These are phyloP conservation scores for Rhizophlyctis rosea DNA, from an alignment of 192 early-diverging fungal genomes.

Conservation along the genomic window DNA sequence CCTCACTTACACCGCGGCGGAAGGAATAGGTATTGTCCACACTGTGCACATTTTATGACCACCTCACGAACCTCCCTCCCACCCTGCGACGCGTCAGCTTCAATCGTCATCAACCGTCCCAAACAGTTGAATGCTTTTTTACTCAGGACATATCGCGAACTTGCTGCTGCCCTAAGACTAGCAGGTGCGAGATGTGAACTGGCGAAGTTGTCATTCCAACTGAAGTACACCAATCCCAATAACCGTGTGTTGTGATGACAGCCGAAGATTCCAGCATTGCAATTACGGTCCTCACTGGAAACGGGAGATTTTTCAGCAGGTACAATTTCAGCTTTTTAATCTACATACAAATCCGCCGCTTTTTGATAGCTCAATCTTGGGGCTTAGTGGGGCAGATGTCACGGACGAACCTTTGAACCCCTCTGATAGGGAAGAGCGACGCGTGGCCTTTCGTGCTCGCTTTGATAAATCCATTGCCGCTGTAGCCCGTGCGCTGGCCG, in stretches of 20 bases:
- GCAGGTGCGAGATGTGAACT: conserved; percentile 11
- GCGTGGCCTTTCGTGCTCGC: conserved; percentile 17
- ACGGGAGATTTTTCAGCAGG: conserved; percentile 26
- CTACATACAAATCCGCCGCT: background rate
- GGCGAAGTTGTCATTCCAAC: conserved; percentile 1
- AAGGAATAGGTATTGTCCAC: background rate
- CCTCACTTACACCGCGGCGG: background rate
- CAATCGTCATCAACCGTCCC: conserved; percentile 24
- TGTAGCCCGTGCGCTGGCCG: conserved; percentile 1
- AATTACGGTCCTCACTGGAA: conserved; percentile 16
- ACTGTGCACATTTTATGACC: no score
- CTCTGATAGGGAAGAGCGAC: conserved; percentile 6
- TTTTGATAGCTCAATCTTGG: background rate
- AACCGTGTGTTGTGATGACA: background rate
- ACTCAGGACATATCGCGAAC: conserved; percentile 8
- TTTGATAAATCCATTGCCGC: conserved; percentile 16
- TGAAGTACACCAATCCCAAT: conserved; percentile 6
- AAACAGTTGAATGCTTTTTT: conserved; percentile 16
- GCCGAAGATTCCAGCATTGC: conserved; percentile 9
- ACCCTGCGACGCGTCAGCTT: no score
- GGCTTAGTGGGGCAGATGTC: conserved; percentile 23
- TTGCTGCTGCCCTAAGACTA: conserved; percentile 12
- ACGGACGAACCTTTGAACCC: conserved; percentile 1
- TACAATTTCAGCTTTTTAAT: background rate
- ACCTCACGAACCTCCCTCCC: no score